Evolutionary conservation across 768 basidiomycete species (phyloP).

Genomic region (Epithele typhae): DNA sequence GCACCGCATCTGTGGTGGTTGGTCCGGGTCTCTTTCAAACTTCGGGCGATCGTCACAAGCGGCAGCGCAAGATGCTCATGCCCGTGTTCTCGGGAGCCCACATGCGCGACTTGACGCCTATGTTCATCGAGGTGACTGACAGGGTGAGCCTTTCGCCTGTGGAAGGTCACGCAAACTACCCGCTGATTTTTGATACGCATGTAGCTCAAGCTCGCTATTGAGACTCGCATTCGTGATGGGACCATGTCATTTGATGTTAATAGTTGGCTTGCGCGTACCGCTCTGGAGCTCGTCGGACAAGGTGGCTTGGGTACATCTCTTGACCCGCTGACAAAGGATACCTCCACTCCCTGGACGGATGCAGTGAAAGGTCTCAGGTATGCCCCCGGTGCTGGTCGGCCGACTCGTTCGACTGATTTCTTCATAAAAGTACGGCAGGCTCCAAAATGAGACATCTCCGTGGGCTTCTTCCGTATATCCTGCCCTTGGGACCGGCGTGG

Average conservation of each 20-base stretch:
- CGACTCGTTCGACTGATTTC: background rate
- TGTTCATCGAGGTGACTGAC: background rate
- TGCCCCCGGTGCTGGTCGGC: background rate
- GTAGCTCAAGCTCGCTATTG: background rate
- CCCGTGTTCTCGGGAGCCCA: constrained; percentile 5
- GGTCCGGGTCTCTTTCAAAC: background rate
- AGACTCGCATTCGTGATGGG: background rate
- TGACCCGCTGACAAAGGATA: constrained; percentile 7
- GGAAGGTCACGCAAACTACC: too few species aligned
- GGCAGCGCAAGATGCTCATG: constrained; percentile 6
- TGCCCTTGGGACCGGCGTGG: constrained; percentile 15
- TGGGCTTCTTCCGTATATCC: background rate
- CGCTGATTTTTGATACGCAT: too few species aligned
- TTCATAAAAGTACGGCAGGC: too few species aligned
- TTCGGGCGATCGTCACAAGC: background rate
- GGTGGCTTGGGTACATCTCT: constrained; percentile 10
- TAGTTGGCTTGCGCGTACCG: constrained; percentile 10
- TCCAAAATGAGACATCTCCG: background rate
- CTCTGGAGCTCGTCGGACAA: constrained; percentile 13
- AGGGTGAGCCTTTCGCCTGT: background rate
- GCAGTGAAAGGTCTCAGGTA: constrained; percentile 7
- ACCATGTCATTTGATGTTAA: background rate
- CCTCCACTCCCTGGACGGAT: constrained; percentile 2
- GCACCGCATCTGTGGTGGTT: too few species aligned
- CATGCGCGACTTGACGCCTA: constrained; percentile 5